Percentiles rank a stretch among this genome's conserved stretches.
These are phyloP conservation scores for Paragyromitra xinjiangensis DNA, from an alignment of 495 filamentous ascomycete genomes.

Conservation along the genomic window DNA sequence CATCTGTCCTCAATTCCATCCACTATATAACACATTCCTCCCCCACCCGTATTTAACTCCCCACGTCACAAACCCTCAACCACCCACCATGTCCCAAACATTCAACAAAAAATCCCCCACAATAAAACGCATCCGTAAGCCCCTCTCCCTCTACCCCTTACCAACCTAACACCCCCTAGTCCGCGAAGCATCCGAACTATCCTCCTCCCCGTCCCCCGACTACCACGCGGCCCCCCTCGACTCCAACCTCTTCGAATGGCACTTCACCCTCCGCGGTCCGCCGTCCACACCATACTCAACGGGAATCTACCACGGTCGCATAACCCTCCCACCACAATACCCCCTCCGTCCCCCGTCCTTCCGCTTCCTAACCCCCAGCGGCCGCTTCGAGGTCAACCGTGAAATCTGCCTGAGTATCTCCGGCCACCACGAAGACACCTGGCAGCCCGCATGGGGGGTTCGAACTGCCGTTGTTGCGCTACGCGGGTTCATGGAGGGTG, in stretches of 20 bases:
- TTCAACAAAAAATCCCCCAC: constrained; percentile 73
- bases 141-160: constrained; percentile 31
- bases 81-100: constrained; percentile 46
- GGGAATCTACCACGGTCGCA: constrained; percentile 95
- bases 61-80: neutral
- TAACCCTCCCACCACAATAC: constrained; percentile 86
- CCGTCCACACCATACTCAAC: constrained; percentile 79
- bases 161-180: constrained; percentile 62
- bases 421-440: constrained; percentile 96
- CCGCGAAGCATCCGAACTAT: constrained; percentile 86
- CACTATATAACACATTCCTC: neutral
- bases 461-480: constrained; percentile 78
- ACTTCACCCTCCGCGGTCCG: constrained; percentile 95
- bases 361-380: constrained; percentile 90
- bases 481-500: constrained; percentile 77
- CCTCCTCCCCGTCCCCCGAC: constrained; percentile 77
- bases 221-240: constrained; percentile 84
- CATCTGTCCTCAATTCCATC: neutral
- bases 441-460: constrained; percentile 98
- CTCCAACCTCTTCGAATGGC: constrained; percentile 95
- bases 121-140: constrained; percentile 77
- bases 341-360: constrained; percentile 89
- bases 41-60: neutral
- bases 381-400: constrained; percentile 94
- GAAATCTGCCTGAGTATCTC: constrained; percentile 95